Conservation (phyloP, 805 yeast species). For the Candida nemodendra region DNA sequence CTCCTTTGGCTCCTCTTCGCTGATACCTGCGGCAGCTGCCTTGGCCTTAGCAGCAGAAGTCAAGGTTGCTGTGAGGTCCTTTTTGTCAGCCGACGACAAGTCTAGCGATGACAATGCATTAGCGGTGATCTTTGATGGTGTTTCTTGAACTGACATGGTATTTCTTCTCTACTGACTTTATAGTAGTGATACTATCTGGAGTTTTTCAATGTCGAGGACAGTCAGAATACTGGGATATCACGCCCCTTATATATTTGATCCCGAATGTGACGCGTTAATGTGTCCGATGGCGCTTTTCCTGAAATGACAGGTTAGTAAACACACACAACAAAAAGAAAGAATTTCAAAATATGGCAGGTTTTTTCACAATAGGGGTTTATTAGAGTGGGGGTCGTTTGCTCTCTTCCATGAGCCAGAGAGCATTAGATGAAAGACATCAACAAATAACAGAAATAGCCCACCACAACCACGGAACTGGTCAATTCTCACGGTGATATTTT, state of each 20-base stretch:
- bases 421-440: no score
- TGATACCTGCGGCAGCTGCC: slow-evolving; percentile 23
- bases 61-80: slow-evolving; percentile 41
- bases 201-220: no score
- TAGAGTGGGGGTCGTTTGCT: no score
- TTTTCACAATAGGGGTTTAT: no score
- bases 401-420: no score
- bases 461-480: no score
- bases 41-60: slow-evolving; percentile 40
- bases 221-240: no score
- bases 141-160: slow-evolving; percentile 56
- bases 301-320: neutral
- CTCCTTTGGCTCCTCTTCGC: slow-evolving; percentile 7
- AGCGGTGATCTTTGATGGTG: slow-evolving; percentile 70
- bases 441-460: no score
- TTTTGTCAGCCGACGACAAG: slow-evolving; percentile 39
- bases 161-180: no score
- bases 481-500: no score
- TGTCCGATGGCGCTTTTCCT: neutral
- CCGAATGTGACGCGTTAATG: slow-evolving; percentile 2
- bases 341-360: neutral
- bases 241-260: slow-evolving; percentile 12
- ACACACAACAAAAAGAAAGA: no score
- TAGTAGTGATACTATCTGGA: no score
- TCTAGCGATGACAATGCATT: slow-evolving; percentile 53